Evolutionary conservation across 1,284 basidiomycete species (phyloP).

Genomic region (Leucoagaricus sp.): DNA sequence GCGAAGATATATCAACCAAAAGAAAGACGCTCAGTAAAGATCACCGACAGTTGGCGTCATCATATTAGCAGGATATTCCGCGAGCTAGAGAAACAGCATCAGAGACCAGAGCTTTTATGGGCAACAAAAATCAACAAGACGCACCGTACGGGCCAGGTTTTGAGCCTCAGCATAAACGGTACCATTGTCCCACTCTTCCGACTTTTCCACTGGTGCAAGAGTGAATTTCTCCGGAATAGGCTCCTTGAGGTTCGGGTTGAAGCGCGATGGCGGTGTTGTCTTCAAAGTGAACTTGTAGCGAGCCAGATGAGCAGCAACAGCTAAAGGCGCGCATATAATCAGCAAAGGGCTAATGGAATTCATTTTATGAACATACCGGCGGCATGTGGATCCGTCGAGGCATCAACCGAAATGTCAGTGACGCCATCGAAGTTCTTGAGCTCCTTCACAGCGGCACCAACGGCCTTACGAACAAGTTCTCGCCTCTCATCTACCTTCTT

Average conservation of each 20-base stretch:
- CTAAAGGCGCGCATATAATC: slow-evolving; percentile 34
- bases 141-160: slow-evolving; percentile 80
- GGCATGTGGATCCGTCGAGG: slow-evolving; percentile 69
- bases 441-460: slow-evolving; percentile 68
- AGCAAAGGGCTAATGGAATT: not conserved
- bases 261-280: slow-evolving; percentile 61
- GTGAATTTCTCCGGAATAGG: slow-evolving; percentile 48
- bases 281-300: slow-evolving; percentile 77
- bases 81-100: slow-evolving; percentile 47
- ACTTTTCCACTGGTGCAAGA: slow-evolving; percentile 45
- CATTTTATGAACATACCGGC: slow-evolving; percentile 52
- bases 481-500: slow-evolving; percentile 53
- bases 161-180: slow-evolving; percentile 77
- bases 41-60: slow-evolving; percentile 70
- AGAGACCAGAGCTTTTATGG: not conserved
- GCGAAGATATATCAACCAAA: not conserved
- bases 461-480: slow-evolving; percentile 65
- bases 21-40: not conserved
- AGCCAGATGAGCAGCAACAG: slow-evolving; percentile 76
- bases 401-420: slow-evolving; percentile 61
- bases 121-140: slow-evolving; percentile 20
- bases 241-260: slow-evolving; percentile 54
- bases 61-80: slow-evolving; percentile 85
- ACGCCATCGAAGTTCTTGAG: slow-evolving; percentile 61
- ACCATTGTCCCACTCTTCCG: slow-evolving; percentile 71